Conservation (phyloP, 2,329 filamentous ascomycete genomes). For the Phialocephala subalpina region DNA sequence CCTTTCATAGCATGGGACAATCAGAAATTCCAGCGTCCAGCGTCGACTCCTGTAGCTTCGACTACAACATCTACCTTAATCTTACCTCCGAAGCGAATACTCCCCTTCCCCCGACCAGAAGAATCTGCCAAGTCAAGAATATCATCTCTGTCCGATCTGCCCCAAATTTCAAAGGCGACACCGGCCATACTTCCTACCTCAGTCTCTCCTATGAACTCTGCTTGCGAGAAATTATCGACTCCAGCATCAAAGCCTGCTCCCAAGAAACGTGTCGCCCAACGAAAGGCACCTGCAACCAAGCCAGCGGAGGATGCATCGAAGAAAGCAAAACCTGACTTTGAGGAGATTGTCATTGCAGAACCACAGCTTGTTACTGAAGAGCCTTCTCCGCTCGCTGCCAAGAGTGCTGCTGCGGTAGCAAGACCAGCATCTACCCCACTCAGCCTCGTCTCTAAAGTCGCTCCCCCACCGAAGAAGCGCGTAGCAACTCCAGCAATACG, state of each 20-base stretch:
- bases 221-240: conserved; percentile 1
- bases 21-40: neutral
- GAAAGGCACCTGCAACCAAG: conserved; percentile 18
- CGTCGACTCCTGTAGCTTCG: neutral
- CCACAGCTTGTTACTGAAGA: conserved; percentile 22
- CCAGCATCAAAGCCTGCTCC: conserved; percentile 21
- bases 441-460: conserved; percentile 34
- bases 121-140: conserved; percentile 7
- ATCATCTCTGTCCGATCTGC: conserved; percentile 27
- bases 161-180: conserved; percentile 39
- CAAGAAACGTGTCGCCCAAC: conserved; percentile 27
- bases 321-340: neutral
- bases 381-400: conserved; percentile 31
- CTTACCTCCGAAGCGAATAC: conserved; percentile 37
- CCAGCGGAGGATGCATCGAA: neutral
- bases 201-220: neutral
- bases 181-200: conserved; percentile 18
- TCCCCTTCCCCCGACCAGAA: conserved; percentile 38
- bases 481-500: conserved; percentile 4
- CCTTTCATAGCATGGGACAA: neutral
- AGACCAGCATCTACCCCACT: conserved; percentile 26
- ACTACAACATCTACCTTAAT: neutral
- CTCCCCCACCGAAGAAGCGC: conserved; percentile 30
- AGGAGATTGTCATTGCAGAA: conserved; percentile 9
- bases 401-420: conserved; percentile 26